Conservation (phyloP, 2,329 filamentous ascomycete species). For the Penicillium concentricum region DNA sequence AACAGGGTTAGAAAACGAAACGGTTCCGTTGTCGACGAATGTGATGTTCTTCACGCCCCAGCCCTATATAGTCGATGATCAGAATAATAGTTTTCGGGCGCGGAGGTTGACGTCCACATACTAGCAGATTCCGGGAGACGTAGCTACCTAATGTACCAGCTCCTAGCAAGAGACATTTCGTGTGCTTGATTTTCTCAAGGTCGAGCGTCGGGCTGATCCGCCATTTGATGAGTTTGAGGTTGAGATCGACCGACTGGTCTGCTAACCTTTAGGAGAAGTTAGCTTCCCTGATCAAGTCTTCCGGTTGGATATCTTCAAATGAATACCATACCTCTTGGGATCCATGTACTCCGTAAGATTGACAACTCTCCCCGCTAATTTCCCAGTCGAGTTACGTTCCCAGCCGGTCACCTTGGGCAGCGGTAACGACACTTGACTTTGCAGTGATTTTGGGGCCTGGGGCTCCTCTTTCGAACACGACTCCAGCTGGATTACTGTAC, state of each 20-base stretch:
- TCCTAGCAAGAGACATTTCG: conserved; percentile 85
- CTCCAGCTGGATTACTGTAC: conserved; percentile 69
- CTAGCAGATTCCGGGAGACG: conserved; percentile 82
- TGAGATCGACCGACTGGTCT: conserved; percentile 92
- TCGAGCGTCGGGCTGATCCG: conserved; percentile 85
- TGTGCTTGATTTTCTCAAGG: conserved; percentile 83
- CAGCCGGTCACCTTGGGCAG: conserved; percentile 94
- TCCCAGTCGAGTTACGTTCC: conserved; percentile 80
- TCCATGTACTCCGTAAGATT: conserved; percentile 94
- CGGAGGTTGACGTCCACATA: conserved; percentile 22
- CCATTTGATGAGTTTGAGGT: conserved; percentile 99
- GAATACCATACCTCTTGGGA: conserved; percentile 57
- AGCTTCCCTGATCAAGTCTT: not conserved
- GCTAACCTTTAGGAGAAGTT: conserved; percentile 56
- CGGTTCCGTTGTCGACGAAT: conserved; percentile 88
- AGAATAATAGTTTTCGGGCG: not conserved
- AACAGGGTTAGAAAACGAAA: conserved; percentile 96
- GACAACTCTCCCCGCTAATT: conserved; percentile 73
- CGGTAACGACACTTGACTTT: conserved; percentile 7
- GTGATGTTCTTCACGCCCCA: conserved; percentile 97
- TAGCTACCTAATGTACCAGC: conserved; percentile 93
- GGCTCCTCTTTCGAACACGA: conserved; percentile 28
- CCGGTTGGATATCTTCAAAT: not conserved
- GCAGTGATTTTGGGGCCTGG: conserved; percentile 24
- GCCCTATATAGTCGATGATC: conserved; percentile 46